These are phyloP conservation scores for Microthyrium microscopicum DNA, from an alignment of 2,329 filamentous ascomycete genomes.

Conservation along the genomic window DNA sequence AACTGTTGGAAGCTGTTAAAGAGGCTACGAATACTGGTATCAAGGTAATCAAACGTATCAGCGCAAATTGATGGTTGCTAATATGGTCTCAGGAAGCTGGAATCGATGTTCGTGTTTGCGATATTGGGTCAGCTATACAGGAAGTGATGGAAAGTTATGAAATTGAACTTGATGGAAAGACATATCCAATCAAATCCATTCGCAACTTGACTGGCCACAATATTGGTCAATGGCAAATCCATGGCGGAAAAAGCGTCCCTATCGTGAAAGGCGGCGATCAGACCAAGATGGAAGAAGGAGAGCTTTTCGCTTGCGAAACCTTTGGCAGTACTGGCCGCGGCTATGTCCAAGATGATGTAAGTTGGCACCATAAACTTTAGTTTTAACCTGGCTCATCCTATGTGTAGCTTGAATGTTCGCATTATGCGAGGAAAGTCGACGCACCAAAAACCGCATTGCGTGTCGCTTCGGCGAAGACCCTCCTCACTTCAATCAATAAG, in stretches of 20 bases:
- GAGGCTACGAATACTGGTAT: slow-evolving; percentile 61
- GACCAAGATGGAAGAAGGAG: slow-evolving; percentile 96
- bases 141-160: slow-evolving; percentile 91
- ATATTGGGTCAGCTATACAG: slow-evolving; percentile 71
- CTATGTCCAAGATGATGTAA: slow-evolving; percentile 68
- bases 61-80: slow-evolving; percentile 1
- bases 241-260: slow-evolving; percentile 83
- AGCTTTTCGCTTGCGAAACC: slow-evolving; percentile 89
- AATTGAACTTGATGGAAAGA: slow-evolving; percentile 63
- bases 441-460: slow-evolving; percentile 60
- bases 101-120: slow-evolving; percentile 77
- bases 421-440: slow-evolving; percentile 65
- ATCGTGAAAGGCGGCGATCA: slow-evolving; percentile 79
- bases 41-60: slow-evolving; percentile 31
- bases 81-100: slow-evolving; percentile 50
- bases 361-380: slow-evolving; percentile 17
- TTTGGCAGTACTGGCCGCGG: slow-evolving; percentile 89
- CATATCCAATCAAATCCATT: slow-evolving; percentile 68
- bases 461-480: slow-evolving; percentile 64
- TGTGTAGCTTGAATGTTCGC: slow-evolving; percentile 56
- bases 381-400: slow-evolving; percentile 4
- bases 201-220: slow-evolving; percentile 81
- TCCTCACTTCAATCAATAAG: slow-evolving; percentile 83
- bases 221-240: slow-evolving; percentile 77
- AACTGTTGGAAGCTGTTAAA: slow-evolving; percentile 47